Evolutionary conservation across 257 asterid species (phyloP), one percentile per base, ranked within the genome.

Genomic region (Echium plantagineum): DNA sequence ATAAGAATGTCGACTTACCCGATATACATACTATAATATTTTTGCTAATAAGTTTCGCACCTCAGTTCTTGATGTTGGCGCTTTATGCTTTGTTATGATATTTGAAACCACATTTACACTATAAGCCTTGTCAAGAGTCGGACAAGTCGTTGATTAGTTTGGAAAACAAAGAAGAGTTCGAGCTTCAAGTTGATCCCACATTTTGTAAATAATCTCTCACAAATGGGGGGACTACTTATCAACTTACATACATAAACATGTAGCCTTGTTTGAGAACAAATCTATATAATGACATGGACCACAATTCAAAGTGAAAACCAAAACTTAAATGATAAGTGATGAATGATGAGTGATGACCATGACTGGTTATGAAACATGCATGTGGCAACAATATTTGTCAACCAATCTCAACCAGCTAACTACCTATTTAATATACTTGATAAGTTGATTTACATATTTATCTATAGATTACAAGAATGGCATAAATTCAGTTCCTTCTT

Each of bases 221-320:
- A 31, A 55, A 61, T 68, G 47, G 47, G 19, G 26, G 26, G 26
- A 24, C 26, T n/a, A n/a, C n/a, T 24, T 24, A 24, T 24, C 26
- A 24, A 24, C 26, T 24, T 24, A 24, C n/a, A n/a, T n/a, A n/a
- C 10, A 1, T 10, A 35, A 56, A 55, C 38, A 18, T 22, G 64
- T 4, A 49, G 24, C 18, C 49, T 62, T n/a, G 12, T 53, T 57
- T 7, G 6, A 35, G 32, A 28, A 66, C 5, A 62, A 19, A 48
- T 57, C 52, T 35, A 10, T 57, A 52, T 65, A 58, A 15, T 15
- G 6, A 4, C 65, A 15, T 10, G 67, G 16, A 38, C 57, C 69
- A 52, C 21, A 49, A 12, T 10, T 13, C 59, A 28, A 3, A 48
- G 26, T 24, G 24, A 46, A n/a, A 55, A 54, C 21, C 5, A 6